Evolutionary conservation across 441 rosid species (phyloP).

Genomic region (Pelargonium citronellum): DNA sequence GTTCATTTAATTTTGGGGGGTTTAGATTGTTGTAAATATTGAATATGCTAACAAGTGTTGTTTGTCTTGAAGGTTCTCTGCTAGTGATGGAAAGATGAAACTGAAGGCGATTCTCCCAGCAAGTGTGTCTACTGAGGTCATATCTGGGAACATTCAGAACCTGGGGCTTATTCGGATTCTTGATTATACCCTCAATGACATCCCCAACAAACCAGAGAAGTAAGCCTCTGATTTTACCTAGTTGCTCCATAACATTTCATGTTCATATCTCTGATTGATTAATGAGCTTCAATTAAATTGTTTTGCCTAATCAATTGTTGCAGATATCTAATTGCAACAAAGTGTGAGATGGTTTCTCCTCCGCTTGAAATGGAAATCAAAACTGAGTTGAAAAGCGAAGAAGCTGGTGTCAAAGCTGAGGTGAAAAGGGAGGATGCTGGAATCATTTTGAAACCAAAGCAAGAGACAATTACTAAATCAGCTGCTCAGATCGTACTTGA

Average conservation of each 20-base stretch:
- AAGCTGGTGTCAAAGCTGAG: slow-evolving; percentile 29
- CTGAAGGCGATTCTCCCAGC: slow-evolving; percentile 62
- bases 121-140: slow-evolving; percentile 48
- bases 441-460: slow-evolving; percentile 58
- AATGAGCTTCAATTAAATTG: not conserved
- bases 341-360: slow-evolving; percentile 63
- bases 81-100: slow-evolving; percentile 64
- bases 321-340: slow-evolving; percentile 66
- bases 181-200: slow-evolving; percentile 73
- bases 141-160: slow-evolving; percentile 63
- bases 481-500: slow-evolving; percentile 83
- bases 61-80: slow-evolving; percentile 47
- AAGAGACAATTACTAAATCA: slow-evolving; percentile 55
- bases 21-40: not conserved
- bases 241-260: not conserved
- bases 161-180: slow-evolving; percentile 58
- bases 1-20: too few relatives aligned
- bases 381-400: slow-evolving; percentile 27
- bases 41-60: too few relatives aligned
- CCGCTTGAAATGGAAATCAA: slow-evolving; percentile 59
- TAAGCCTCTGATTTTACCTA: slow-evolving; percentile 13
- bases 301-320: slow-evolving; percentile 8
- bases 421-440: slow-evolving; percentile 26
- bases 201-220: slow-evolving; percentile 76
- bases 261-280: not conserved